These are phyloP conservation scores for Paracoccidioides lutzii DNA, from an alignment of 2,329 filamentous ascomycete species.

Conservation along the genomic window DNA sequence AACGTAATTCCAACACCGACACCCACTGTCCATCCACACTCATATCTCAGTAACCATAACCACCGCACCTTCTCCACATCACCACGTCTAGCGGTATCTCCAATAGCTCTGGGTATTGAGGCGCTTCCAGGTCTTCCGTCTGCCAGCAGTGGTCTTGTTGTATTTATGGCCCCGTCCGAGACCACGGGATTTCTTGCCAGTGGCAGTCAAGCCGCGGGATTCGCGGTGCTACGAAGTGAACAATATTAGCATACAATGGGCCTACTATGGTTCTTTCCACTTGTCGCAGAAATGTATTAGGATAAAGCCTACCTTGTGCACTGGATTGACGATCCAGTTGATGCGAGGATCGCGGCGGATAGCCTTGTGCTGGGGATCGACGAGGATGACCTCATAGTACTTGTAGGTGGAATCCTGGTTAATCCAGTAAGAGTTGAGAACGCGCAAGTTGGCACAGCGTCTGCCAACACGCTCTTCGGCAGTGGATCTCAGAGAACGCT, in stretches of 20 bases:
- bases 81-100: conserved; percentile 65
- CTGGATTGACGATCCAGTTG: conserved; percentile 99
- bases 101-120: conserved; percentile 99
- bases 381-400: conserved; percentile 99
- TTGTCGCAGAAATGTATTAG: too few species aligned
- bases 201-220: conserved; percentile 89
- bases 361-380: conserved; percentile 99
- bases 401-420: conserved; percentile 99
- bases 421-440: conserved; percentile 99
- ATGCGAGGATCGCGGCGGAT: conserved; percentile 98
- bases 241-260: conserved; percentile 14
- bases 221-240: conserved; percentile 63
- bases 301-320: conserved; percentile 60
- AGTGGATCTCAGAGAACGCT: conserved; percentile 93
- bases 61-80: neutral
- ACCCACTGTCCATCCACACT: neutral
- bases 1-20: neutral
- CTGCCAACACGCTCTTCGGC: conserved; percentile 99
- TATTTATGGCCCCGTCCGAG: conserved; percentile 98
- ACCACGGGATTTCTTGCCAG: conserved; percentile 98
- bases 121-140: conserved; percentile 99
- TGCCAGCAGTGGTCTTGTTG: conserved; percentile 95
- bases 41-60: neutral
- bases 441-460: conserved; percentile 96
- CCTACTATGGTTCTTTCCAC: neutral